Percentiles rank a stretch among this genome's conserved stretches.
Evolutionary conservation across 164 flowering plant species (phyloP).

Genomic region (Magnolia changhungtana): DNA sequence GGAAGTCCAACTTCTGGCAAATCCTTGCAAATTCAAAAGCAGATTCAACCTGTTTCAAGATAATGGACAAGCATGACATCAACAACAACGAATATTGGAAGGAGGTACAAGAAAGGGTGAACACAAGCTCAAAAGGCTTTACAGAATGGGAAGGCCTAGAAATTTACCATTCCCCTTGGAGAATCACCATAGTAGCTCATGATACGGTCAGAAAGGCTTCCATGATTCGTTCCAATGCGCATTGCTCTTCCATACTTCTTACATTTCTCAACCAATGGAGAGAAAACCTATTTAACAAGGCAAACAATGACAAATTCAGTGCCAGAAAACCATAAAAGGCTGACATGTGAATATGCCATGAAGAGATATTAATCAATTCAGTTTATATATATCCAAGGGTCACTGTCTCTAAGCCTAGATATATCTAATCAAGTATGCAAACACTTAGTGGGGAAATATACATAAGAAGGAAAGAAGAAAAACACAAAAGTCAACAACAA

Average conservation of each 20-base stretch:
- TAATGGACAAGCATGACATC: not conserved
- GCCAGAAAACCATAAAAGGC: not conserved
- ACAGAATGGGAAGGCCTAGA: constrained; percentile 1
- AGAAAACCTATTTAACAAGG: constrained; percentile 53
- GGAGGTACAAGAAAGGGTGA: not conserved
- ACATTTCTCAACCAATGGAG: constrained; percentile 95
- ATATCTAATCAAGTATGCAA: too few species aligned
- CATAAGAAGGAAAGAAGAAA: not conserved
- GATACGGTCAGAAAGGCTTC: constrained; percentile 96
- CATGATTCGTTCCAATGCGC: constrained; percentile 98
- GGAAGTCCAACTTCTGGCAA: constrained; percentile 87
- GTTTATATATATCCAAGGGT: not conserved
- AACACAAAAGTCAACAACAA: not conserved
- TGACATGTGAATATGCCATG: not conserved
- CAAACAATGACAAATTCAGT: not conserved
- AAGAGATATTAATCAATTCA: not conserved
- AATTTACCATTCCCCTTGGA: constrained; percentile 91
- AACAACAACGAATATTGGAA: constrained; percentile 1
- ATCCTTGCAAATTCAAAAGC: constrained; percentile 98
- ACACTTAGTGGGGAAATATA: not conserved
- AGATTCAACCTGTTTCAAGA: constrained; percentile 83
- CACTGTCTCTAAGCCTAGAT: too few species aligned
- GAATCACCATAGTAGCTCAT: constrained; percentile 99
- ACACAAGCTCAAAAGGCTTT: not conserved
- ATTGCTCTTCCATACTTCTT: constrained; percentile 96